phyloP scores from a whole-genome alignment of 2,329 filamentous ascomycete species.

The Fusarium poae region DNA sequence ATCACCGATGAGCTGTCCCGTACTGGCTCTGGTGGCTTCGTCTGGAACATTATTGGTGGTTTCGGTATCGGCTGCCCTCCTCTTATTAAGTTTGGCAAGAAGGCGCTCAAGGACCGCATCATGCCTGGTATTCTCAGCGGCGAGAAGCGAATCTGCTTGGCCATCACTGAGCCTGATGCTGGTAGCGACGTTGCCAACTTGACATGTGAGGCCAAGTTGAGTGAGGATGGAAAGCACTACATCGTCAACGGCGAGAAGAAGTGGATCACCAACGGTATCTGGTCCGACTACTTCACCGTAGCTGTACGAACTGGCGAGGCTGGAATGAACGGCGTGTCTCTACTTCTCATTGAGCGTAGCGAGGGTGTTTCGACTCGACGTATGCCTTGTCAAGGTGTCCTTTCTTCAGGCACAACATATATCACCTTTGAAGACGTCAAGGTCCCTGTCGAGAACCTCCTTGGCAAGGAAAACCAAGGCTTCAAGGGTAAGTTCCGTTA shows the following conservation, averaged over 20 bases:
- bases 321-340: slow-evolving; percentile 92
- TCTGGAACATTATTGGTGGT: slow-evolving; percentile 98
- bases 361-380: slow-evolving; percentile 91
- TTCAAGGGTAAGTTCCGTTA: slow-evolving; percentile 76
- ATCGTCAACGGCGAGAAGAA: slow-evolving; percentile 99
- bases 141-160: slow-evolving; percentile 97
- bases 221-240: slow-evolving; percentile 96
- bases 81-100: slow-evolving; percentile 90
- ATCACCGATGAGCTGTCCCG: slow-evolving; percentile 95
- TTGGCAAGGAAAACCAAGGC: slow-evolving; percentile 97
- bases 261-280: slow-evolving; percentile 99
- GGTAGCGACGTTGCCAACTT: slow-evolving; percentile 96
- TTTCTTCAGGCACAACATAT: slow-evolving; percentile 82
- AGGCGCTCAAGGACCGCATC: slow-evolving; percentile 86
- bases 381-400: slow-evolving; percentile 99
- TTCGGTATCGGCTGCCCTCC: slow-evolving; percentile 96
- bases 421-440: slow-evolving; percentile 99
- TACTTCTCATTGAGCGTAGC: slow-evolving; percentile 91
- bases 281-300: slow-evolving; percentile 97
- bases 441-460: slow-evolving; percentile 97
- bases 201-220: slow-evolving; percentile 94
- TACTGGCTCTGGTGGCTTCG: slow-evolving; percentile 88
- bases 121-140: slow-evolving; percentile 88
- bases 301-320: slow-evolving; percentile 89
- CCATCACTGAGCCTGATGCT: slow-evolving; percentile 96